Percentiles rank a stretch among this genome's conserved stretches.
Evolutionary conservation across 345 rosid genomes (phyloP).

Genomic region (Psidium guajava): DNA sequence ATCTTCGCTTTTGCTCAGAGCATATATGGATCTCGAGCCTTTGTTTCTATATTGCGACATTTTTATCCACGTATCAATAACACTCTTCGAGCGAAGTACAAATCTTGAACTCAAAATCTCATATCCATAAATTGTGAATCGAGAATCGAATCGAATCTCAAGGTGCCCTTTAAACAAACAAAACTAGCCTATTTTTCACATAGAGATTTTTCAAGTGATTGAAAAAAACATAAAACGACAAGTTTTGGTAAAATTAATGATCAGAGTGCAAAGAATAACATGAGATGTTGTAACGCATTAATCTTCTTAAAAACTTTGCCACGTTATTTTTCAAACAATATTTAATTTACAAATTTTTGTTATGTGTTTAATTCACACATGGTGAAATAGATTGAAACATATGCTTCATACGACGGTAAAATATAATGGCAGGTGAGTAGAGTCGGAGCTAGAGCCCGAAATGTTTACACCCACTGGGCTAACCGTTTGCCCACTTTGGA

Average conservation of each 20-base stretch:
- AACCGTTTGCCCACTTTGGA: background rate
- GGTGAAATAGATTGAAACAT: background rate
- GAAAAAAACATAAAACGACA: background rate
- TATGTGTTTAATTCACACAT: accelerated
- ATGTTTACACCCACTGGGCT: background rate
- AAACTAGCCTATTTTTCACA: accelerated
- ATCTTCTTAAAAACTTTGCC: background rate
- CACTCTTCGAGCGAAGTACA: background rate
- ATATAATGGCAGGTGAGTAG: background rate
- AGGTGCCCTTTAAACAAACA: accelerated
- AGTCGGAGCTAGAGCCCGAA: background rate
- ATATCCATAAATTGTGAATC: background rate
- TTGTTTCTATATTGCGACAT: background rate
- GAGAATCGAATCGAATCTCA: background rate
- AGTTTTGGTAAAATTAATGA: background rate
- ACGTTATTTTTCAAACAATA: background rate
- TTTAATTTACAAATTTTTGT: background rate
- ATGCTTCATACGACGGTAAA: background rate
- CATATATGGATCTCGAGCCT: background rate
- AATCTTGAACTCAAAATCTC: background rate
- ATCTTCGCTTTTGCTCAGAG: background rate
- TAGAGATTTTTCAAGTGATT: background rate
- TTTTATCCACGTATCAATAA: background rate
- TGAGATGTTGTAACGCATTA: background rate
- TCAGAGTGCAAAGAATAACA: background rate